Base-by-base conservation (phyloP, 441 rosid species). In the Brassica hybrid region DNA sequence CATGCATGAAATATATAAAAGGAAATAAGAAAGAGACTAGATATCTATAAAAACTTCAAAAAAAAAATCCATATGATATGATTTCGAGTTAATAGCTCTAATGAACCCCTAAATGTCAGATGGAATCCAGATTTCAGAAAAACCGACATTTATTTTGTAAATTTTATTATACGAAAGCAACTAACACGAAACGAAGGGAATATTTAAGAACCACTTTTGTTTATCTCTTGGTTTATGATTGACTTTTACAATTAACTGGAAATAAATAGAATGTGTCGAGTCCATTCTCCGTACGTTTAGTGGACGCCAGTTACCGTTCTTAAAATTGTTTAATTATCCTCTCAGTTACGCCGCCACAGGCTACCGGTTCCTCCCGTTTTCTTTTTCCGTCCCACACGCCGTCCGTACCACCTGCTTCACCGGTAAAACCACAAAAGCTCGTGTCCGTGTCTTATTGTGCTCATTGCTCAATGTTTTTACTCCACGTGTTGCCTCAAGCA, bases 251-350 rank as follows among this genome's bases (percentile, higher is more conserved):
- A 66, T 85, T 81, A 82, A 85, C 83, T 76, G 38, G 80, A 86
- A 66, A 83, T 77, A 54, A 87, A 77, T 76, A 36, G 11, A 34
- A 64, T 59, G 36, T 63, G 41, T 87, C 87, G 58, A 78, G 81
- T 87, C 91, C 92, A 90, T 38, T 73, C 76, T 64, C 71, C 56
- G 79, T 62, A 77, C 87, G 62, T 32, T n/a, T 83, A 86, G 90
- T 82, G 88, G 93, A 87, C 83, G 84, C 81, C 87, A 83, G 65
- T 83, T 62, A 60, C 48, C 61, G 65, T 70, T 61, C 79, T 32
- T 69, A 82, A 75, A 84, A 67, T 63, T 70, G 74, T 84, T 84
- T 56, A 82, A 74, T 86, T 45, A 66, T 12, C 78, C 52, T 11
- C 41, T 83, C 81, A 74, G 41, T 75, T 87, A 74, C 85, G 79